Evolutionary conservation across 2,329 filamentous ascomycete species (phyloP).

Genomic region (Calonectria crousiana): DNA sequence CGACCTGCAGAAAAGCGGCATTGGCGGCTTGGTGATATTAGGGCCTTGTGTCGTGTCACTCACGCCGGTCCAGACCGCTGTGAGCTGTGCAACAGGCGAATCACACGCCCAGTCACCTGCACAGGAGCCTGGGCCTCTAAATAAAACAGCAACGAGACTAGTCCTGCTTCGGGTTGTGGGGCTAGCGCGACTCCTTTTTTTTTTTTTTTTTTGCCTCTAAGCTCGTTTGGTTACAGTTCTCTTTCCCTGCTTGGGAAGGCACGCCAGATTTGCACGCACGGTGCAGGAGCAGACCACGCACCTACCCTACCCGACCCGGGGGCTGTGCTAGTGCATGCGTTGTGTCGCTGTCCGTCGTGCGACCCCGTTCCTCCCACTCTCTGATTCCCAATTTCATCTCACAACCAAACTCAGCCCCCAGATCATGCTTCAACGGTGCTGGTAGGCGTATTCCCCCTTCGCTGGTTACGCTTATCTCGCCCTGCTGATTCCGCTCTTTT

Average conservation of each 20-base stretch:
- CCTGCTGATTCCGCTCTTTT: conserved; percentile 17
- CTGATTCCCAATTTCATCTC: conserved; percentile 22
- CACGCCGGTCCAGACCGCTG: background rate
- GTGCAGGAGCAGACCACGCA: conserved; percentile 10
- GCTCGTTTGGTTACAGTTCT: background rate
- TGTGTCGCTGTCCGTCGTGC: conserved; percentile 19
- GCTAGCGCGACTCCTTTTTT: conserved; percentile 12
- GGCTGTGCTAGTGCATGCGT: conserved; percentile 22
- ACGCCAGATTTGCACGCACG: conserved; percentile 22
- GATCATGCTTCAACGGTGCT: conserved; percentile 22
- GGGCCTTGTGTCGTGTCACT: background rate
- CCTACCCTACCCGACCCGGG: conserved; percentile 13
- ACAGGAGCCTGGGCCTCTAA: conserved; percentile 2
- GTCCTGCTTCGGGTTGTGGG: background rate
- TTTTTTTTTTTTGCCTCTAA: conserved; percentile 21
- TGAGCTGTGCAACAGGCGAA: conserved; percentile 2
- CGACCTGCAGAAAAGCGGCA: background rate
- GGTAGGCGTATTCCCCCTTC: conserved; percentile 26
- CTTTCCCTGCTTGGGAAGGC: conserved; percentile 18
- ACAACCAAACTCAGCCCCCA: conserved; percentile 21
- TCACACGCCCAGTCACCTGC: conserved; percentile 4
- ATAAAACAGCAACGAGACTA: conserved; percentile 19
- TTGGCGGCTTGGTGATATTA: conserved; percentile 5
- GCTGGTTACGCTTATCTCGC: conserved; percentile 24
- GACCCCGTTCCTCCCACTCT: conserved; percentile 21